Base-by-base conservation (phyloP, 129 eudicot genomes). In the Pseudognaphalium luteoalbum region DNA sequence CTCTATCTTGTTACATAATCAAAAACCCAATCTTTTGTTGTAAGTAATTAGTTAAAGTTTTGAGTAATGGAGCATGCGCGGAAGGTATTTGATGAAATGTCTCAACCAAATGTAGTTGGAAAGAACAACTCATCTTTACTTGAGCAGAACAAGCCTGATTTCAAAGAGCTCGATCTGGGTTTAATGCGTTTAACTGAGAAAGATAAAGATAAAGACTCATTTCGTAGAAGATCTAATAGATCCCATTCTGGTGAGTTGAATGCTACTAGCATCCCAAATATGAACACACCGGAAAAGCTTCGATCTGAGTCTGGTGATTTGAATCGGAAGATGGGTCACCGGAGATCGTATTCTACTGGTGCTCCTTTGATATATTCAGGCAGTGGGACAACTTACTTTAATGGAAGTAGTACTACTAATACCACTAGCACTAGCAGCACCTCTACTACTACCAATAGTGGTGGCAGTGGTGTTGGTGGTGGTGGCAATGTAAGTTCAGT, bases 341-440 rank as follows among this genome's bases (percentile, higher is more conserved):
- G 90, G 85, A 83, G 90, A 86, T 78, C 90, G 59, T 81, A 77
- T 67, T 86, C 90, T 15, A 81, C 87, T 22, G 90, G 87, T 30
- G 85, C 90, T 42, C 90, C 90, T 19, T 75, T 86, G 8, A 83
- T 86, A n/a, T 83, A 86, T 74, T 86, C 90, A 4, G 87, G 90
- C 19, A 59, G 9, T 44, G 76, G 72, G 25, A 16, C 80, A 8
- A 57, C 61, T 75, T 78, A 66, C 61, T 19, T 64, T 15, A 72
- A 62, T 33, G 74, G 69, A 8, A 77, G 62, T 66, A 75, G 28
- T 52, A 82, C 73, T 73, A 73, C 77, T 30, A 78, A 51, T 37
- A 81, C 73, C 32, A 73, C 78, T 10, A 83, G 81, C 41, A 73
- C 70, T 50, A 76, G 76, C 51, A 80, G 67, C 44, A 75, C 82